Conservation (phyloP, 257 asterid species). For the Euphrasia confusa region DNA sequence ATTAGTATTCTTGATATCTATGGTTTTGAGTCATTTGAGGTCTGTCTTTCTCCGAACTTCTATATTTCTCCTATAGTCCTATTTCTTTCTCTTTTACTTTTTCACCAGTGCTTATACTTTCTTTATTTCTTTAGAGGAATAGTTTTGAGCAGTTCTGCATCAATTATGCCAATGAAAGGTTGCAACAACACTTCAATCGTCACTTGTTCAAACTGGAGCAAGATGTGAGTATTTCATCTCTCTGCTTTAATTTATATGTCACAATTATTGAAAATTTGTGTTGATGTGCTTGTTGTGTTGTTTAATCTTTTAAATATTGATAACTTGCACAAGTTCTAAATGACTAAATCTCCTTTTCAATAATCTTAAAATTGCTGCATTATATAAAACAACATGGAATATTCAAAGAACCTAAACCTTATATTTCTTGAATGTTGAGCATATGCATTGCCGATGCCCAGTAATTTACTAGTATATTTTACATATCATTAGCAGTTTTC, state of each 20-base stretch:
- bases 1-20: conserved; percentile 85
- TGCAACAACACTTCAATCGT: conserved; percentile 87
- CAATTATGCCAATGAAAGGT: conserved; percentile 82
- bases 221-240: conserved; percentile 47
- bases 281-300: background rate
- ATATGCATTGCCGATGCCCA: background rate
- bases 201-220: conserved; percentile 88
- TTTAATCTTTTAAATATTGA: background rate
- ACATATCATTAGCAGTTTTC: background rate
- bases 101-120: conserved; percentile 2
- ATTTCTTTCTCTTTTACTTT: conserved; percentile 6
- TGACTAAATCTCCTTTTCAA: conserved; percentile 5
- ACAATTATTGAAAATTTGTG: conserved; percentile 11
- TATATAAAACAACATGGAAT: background rate
- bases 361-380: background rate
- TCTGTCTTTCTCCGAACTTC: conserved; percentile 21
- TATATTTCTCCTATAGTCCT: background rate
- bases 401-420: background rate
- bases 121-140: conserved; percentile 49
- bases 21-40: conserved; percentile 91
- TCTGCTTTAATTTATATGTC: conserved; percentile 6
- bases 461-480: background rate
- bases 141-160: conserved; percentile 90
- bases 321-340: conserved; percentile 8
- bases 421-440: background rate